phyloP scores from a whole-genome alignment of 768 basidiomycete species.

The Termitomyces eurrhizus region DNA sequence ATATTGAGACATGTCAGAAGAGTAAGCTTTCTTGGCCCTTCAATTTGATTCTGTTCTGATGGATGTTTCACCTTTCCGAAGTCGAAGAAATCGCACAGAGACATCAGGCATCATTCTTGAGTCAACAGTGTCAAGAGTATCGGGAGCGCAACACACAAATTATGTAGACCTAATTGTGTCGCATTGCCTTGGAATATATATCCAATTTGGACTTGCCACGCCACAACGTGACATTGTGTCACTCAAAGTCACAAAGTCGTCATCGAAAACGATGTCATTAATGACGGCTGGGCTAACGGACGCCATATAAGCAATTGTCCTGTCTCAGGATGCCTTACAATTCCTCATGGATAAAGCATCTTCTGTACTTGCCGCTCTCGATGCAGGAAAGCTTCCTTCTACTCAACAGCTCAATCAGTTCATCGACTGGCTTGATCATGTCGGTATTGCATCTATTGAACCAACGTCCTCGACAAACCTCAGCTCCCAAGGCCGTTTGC shows the following conservation, averaged over 20 bases:
- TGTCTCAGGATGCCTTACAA: background rate
- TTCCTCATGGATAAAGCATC: slow-evolving; percentile 56
- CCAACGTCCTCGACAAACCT: slow-evolving; percentile 37
- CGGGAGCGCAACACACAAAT: background rate
- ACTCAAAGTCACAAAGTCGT: background rate
- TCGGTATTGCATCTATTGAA: slow-evolving; percentile 44
- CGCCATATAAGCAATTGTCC: background rate
- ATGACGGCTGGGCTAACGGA: slow-evolving; percentile 4
- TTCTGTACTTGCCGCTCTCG: slow-evolving; percentile 61
- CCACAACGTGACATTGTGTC: background rate
- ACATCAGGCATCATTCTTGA: background rate
- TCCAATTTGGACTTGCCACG: background rate
- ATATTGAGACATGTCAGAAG: slow-evolving; percentile 17
- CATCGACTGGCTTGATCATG: slow-evolving; percentile 52
- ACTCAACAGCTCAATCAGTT: slow-evolving; percentile 51
- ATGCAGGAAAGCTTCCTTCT: slow-evolving; percentile 67
- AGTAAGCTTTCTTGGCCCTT: slow-evolving; percentile 14
- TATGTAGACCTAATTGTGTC: background rate
- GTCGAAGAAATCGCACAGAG: background rate
- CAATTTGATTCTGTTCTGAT: background rate
- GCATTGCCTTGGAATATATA: background rate
- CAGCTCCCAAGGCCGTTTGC: slow-evolving; percentile 48
- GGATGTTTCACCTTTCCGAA: background rate
- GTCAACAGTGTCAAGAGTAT: background rate
- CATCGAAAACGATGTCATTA: slow-evolving; percentile 10